Evolutionary conservation across 2,329 filamentous ascomycete species (phyloP), one percentile per base, ranked within the genome.

Genomic region (Aspergillus fischeri): DNA sequence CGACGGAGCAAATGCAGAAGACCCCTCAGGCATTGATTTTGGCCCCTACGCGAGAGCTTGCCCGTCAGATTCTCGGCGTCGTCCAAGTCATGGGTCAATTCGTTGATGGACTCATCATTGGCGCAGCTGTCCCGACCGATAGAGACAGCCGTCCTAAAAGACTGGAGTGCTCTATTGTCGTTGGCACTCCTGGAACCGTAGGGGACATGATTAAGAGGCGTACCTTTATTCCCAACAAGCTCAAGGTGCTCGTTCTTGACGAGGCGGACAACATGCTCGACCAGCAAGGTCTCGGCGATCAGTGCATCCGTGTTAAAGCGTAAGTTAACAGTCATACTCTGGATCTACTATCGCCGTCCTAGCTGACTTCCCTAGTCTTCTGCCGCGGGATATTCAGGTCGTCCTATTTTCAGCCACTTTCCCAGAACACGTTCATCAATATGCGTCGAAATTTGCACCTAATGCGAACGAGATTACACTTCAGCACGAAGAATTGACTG

Each of bases 241-340:
- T 99, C 65, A 90, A 86, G 73, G 84, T 96, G 8, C 83, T 99
- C 60, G 93, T 97, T 55, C 83, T 99, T 53, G 94, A 99, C 69
- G 94, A 99, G 78, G 94, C 94, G 56, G 94, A 99, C 78, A 97
- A 97, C 78, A 99, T 99, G 94, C 80, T 99, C 59, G 94, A 97
- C 70, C 89, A 93, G 75, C 91, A 96, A 76, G 93, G 94, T 52
- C 81, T 99, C 55, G 94, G 94, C 53, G 94, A 97, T 58, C 94
- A 99, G 77, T 97, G 93, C 75, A 84, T 92, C 66, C 87, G 92
- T 64, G 91, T 97, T 66, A 96, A 95, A 80, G 76, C 77, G 91
- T 94, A 77, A 68, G 86, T 78, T n/a, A 20, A 21, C 21, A 55
- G 2, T 5, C 24, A 47, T 47, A 21, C 24, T 41, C 7, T 25